These are phyloP conservation scores for Glycine latifolia DNA, from an alignment of 306 rosid species.

Conservation along the genomic window DNA sequence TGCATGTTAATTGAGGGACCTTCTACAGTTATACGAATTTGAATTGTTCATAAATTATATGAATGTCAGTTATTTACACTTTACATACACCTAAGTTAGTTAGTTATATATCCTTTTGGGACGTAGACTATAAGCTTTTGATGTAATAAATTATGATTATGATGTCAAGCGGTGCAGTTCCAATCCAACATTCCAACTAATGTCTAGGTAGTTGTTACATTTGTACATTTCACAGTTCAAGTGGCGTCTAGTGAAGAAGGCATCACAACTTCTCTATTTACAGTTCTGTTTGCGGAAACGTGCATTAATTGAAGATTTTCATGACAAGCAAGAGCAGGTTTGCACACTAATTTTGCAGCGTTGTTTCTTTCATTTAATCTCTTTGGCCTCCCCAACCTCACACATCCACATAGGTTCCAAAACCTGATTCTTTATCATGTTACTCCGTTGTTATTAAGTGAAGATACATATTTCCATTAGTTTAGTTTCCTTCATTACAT, in stretches of 20 bases:
- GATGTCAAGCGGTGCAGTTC: constrained; percentile 16
- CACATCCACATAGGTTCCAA: not conserved
- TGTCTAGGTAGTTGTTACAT: constrained; percentile 17
- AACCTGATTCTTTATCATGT: constrained; percentile 21
- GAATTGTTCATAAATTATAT: not conserved
- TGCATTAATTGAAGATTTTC: constrained; percentile 75
- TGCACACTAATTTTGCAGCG: not conserved
- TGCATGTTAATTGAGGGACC: not conserved
- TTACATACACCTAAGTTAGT: not conserved
- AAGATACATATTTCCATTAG: constrained; percentile 26
- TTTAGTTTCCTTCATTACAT: constrained; percentile 38
- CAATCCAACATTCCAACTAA: constrained; percentile 31
- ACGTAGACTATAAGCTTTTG: not conserved
- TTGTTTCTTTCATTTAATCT: not conserved
- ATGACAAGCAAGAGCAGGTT: constrained; percentile 95
- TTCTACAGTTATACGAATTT: not conserved
- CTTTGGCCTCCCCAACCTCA: constrained; percentile 16
- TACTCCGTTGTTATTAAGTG: constrained; percentile 34
- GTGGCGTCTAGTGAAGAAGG: constrained; percentile 86
- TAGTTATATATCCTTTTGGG: not conserved
- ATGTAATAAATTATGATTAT: not conserved
- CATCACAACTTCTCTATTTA: constrained; percentile 88
- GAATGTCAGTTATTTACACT: constrained; percentile 8
- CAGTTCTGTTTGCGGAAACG: constrained; percentile 93
- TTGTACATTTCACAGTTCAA: constrained; percentile 66